Base-by-base conservation (phyloP, 176 grass and related monocot genomes). In the Miscanthus lutarioriparius region DNA sequence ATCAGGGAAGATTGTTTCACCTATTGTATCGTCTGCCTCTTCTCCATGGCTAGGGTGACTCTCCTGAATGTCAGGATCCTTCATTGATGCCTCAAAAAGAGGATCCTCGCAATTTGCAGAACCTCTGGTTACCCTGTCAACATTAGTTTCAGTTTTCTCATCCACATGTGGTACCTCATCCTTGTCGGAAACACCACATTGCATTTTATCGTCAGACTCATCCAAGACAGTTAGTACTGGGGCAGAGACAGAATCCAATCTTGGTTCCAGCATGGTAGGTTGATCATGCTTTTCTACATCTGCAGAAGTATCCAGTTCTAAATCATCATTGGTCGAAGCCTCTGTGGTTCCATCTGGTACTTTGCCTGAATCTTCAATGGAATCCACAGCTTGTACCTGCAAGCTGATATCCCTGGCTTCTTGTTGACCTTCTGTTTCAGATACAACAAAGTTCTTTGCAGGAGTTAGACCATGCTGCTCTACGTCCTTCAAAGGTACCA, bases 1-100 rank as follows among this genome's bases (percentile, higher is more conserved):
- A 28, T 86, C 90, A 69, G 70, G 65, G 8, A 48, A 33, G 44
- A 58, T 23, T 74, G 71, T 59, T 40, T 41, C 58, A 67, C 67
- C 64, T 20, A 17, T 9, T 10, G n/a, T 22, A 32, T 36, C 16
- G 16, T 45, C 16, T 13, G 16, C 36, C 39, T 9, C 49, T 49
- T 32, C 14, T 16, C 4, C 43, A 48, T n/a, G 25, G 30, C 49
- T 69, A 36, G 41, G 5, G 14, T 28, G 14, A 6, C 26, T 56
- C 6, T 82, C 85, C 17, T 51, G 23, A 28, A 16, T 35, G 20
- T 61, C 45, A 16, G 12, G 66, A 61, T 87, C 70, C 63, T 30
- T 75, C 71, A 20, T 36, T n/a, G 37, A 14, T 43, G 80, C 23
- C 33, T 30, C 15, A 26, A 20, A 35, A 10, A 61, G 69, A 28